Evolutionary conservation across 495 filamentous ascomycete genomes (phyloP), one percentile per base, ranked within the genome.

Genomic region (Glonium stellatum): DNA sequence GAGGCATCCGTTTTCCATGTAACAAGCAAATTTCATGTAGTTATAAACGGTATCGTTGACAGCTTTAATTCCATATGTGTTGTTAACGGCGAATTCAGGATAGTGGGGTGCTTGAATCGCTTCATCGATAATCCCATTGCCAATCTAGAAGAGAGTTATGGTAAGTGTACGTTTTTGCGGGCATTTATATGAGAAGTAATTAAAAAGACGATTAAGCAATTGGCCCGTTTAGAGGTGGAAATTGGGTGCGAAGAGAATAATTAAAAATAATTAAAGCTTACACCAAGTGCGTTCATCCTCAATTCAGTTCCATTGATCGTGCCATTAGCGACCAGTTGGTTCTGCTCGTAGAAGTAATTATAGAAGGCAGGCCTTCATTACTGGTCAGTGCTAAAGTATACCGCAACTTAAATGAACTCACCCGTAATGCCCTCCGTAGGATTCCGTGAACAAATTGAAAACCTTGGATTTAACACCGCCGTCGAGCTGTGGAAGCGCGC

Each of bases 121-220:
- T 51, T 83, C 78, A 70, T 95, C 89, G 51, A 92, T 77, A 61
- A 89, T 91, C 39, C 87, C 88, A 68, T 92, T 91, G 51, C 88
- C 60, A 46, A 84, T 59, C 54, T 56, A 41, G 18, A 15, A 31
- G 6, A 31, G 6, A 31, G 27, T 31, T 6, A 3, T 31, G 3
- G 6, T 31, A 31, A 31, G 27, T 31, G 27, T 31, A 6, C 27
- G 27, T 31, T 31, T 31, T 31, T 31, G 6, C 27, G 6, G 27
- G 27, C 2, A 31, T 31, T 6, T 6, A 31, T 6, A 31, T 2
- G 27, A 31, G 27, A 31, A 3, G 6, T n/a, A 31, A 31, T 31
- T 2, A 31, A 2, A 31, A 6, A 31, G 27, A 3, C 2, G 2
- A 2, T 31, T 6, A 2, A 2, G 6, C 6, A 31, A 31, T 31